Conservation (phyloP, 2,329 filamentous ascomycete species). For the Aureobasidium sp. region DNA sequence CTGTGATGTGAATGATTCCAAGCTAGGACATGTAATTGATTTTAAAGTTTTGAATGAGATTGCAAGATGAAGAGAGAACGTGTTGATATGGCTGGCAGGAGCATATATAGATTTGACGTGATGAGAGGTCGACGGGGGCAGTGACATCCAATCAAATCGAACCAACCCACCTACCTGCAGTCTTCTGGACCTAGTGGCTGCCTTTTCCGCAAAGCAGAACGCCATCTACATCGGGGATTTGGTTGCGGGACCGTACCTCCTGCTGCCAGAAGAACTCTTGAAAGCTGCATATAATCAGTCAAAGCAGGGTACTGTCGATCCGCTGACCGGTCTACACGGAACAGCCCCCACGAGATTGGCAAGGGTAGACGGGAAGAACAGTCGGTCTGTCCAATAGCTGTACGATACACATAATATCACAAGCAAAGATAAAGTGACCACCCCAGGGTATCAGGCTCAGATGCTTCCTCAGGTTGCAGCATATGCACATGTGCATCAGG, state of each 20-base stretch:
- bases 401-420: background rate
- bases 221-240: slow-evolving; percentile 5
- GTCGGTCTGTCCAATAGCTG: slow-evolving; percentile 12
- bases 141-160: slow-evolving; percentile 6
- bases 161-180: slow-evolving; percentile 9
- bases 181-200: background rate
- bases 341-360: slow-evolving; percentile 7
- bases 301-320: slow-evolving; percentile 13
- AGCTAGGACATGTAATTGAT: background rate
- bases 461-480: slow-evolving; percentile 13
- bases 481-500: slow-evolving; percentile 7
- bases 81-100: background rate
- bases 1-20: background rate
- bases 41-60: background rate
- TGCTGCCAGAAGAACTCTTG: background rate
- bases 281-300: background rate
- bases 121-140: background rate
- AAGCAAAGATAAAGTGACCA: background rate
- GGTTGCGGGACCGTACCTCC: background rate
- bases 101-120: slow-evolving; percentile 9
- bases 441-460: background rate
- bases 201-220: slow-evolving; percentile 12
- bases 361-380: background rate
- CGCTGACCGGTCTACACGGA: slow-evolving; percentile 11
- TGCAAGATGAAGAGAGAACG: background rate